Conservation (phyloP, 1,284 basidiomycete species). For the Cryptococcus maquisensis region DNA sequence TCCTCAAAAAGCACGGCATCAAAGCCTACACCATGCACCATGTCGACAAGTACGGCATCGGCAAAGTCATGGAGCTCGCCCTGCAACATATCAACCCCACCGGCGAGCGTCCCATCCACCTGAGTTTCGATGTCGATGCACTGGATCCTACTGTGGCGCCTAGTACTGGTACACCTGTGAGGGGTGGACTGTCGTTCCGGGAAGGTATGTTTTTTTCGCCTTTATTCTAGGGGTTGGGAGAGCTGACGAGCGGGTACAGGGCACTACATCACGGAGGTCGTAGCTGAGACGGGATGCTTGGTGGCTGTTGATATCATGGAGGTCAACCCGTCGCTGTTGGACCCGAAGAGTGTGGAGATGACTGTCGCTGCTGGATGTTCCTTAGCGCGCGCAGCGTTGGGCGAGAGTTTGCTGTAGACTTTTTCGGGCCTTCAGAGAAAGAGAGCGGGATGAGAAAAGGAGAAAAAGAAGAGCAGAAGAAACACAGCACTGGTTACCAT, state of each 20-base stretch:
- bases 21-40: constrained; percentile 98
- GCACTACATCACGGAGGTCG: constrained; percentile 82
- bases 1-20: constrained; percentile 82
- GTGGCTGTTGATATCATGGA: constrained; percentile 94
- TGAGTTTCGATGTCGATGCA: constrained; percentile 96
- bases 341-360: constrained; percentile 68
- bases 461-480: too few species aligned
- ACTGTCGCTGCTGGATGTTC: constrained; percentile 94
- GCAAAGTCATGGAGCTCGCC: constrained; percentile 91
- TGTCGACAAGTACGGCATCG: constrained; percentile 94
- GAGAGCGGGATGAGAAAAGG: not conserved
- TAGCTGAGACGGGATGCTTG: constrained; percentile 87
- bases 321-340: constrained; percentile 85
- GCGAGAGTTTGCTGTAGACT: constrained; percentile 57
- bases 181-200: constrained; percentile 93
- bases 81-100: constrained; percentile 87
- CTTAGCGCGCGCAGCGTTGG: constrained; percentile 81
- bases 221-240: not conserved
- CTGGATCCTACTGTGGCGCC: constrained; percentile 91
- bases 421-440: too few species aligned
- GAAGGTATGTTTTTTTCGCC: constrained; percentile 66
- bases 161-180: constrained; percentile 61
- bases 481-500: too few species aligned
- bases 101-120: constrained; percentile 78
- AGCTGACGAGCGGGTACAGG: constrained; percentile 11